phyloP scores from a whole-genome alignment of 768 basidiomycete species.

The Gymnopilus dilepis region DNA sequence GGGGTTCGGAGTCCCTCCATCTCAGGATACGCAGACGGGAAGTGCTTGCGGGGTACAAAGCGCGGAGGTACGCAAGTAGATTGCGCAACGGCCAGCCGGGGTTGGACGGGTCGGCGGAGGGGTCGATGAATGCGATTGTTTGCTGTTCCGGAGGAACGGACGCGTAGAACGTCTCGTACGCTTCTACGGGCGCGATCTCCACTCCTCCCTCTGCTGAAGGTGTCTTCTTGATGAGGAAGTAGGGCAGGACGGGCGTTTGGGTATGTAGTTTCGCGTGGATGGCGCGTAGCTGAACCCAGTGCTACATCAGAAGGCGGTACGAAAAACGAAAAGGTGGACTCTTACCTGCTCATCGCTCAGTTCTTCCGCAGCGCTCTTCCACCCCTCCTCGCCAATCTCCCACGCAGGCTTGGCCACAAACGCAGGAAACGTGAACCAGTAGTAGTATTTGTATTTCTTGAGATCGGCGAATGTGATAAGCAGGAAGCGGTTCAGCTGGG shows the following conservation, averaged over 20 bases:
- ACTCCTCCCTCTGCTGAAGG: conserved; percentile 32
- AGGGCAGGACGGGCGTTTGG: conserved; percentile 47
- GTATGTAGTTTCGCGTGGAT: conserved; percentile 56
- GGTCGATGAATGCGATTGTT: conserved; percentile 78
- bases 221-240: conserved; percentile 63
- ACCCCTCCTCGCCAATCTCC: conserved; percentile 74
- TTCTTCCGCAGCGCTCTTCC: conserved; percentile 53
- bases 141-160: conserved; percentile 34
- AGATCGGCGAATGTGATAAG: conserved; percentile 95
- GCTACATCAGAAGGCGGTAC: neutral
- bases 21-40: conserved; percentile 67
- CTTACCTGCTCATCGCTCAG: conserved; percentile 50
- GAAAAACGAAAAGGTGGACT: neutral
- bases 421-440: conserved; percentile 98
- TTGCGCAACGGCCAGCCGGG: conserved; percentile 96
- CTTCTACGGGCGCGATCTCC: conserved; percentile 58
- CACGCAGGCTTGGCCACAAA: conserved; percentile 89
- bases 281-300: conserved; percentile 47
- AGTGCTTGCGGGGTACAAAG: conserved; percentile 56
- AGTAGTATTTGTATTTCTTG: conserved; percentile 97
- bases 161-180: conserved; percentile 65
- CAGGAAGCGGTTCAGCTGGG: conserved; percentile 76
- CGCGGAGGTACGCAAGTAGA: conserved; percentile 80
- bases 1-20: conserved; percentile 72
- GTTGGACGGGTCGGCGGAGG: conserved; percentile 74